Evolutionary conservation across 2,329 filamentous ascomycete genomes (phyloP), one percentile per base, ranked within the genome.

Genomic region (Xylaria digitata): DNA sequence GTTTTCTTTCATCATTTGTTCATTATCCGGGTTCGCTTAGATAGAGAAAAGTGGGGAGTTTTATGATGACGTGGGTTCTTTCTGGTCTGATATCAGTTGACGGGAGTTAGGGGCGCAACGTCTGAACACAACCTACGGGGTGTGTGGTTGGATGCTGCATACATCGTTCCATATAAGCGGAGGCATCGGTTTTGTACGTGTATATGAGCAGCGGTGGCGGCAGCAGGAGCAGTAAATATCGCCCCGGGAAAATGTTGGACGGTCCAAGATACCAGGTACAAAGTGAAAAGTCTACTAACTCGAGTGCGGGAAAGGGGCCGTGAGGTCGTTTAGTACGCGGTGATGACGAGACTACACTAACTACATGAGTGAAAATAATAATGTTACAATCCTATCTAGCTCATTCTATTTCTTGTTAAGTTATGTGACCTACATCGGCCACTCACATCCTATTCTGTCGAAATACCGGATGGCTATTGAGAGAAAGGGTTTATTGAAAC

Each of bases 11-110:
- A 50, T 61, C 58, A 19, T 60, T 57, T 62, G 34, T 53, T 68
- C 48, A 62, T 50, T 48, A 46, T 43, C 46, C n/a, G 32, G 58
- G 49, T 52, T 42, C 26, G 23, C 53, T 54, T 54, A 17, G 52
- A 61, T 68, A 63, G 59, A 68, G 45, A 67, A 64, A 63, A 60
- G 13, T 15, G 21, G 23, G 55, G 30, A 48, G 54, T 66, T 26
- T 63, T 13, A 56, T 55, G 54, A 48, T 32, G 43, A 50, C 17
- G 19, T 21, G 17, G 60, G 42, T 50, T 49, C 26, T 42, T 54
- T 60, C 21, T 43, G 34, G 23, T 48, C 45, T 61, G 37, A 57
- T 56, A 46, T 48, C 53, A 53, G 21, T 42, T 21, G 37, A 52
- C 34, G 62, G 66, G 62, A 65, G 58, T 65, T 62, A 37, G 26